Evolutionary conservation across 225 moss, liverwort and hornwort species (phyloP), one percentile per base, ranked within the genome.

Genomic region (Asterella californica): DNA sequence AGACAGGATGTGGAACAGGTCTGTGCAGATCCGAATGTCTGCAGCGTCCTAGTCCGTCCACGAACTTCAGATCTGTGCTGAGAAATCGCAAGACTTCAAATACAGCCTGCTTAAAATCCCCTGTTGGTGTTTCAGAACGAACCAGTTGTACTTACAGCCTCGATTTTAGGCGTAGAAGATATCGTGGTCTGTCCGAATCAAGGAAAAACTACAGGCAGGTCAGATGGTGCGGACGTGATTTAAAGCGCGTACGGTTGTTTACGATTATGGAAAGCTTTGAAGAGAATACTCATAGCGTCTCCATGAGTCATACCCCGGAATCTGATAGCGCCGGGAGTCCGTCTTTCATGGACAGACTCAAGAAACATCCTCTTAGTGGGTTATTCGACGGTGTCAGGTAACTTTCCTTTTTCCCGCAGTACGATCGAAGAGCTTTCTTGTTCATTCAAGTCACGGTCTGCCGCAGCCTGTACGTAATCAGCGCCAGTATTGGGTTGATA

Each of bases 351-450:
- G 80, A 83, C 34, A 83, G 64, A 67, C 24, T 83, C 52, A 86
- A 70, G 74, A 49, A 69, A 67, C 80, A 80, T 68, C 80, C 86
- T 34, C 32, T 86, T 27, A 11, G 42, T 12, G 80, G 82, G 55
- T 74, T 86, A 22, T 86, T 86, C 65, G 68, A 86, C 25, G 86
- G 83, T 36, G 68, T 77, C 78, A 80, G 86, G 86, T 83, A 81
- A 80, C 36, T 30, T 25, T 32, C 46, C 9, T 25, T n/a, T 8
- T 11, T 59, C 10, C 34, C 9, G 32, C 46, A 49, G 5, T 68
- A 19, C 46, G 11, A 64, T 5, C 29, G 18, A 46, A 46, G 21
- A 42, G 42, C 7, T 42, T 42, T 42, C 42, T 42, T 2, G 42
- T 42, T n/a, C 42, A 42, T 42, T 42, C 42, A 42, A 42, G 42